phyloP scores from a whole-genome alignment of 2,329 filamentous ascomycete genomes.

The Xylaria digitata region DNA sequence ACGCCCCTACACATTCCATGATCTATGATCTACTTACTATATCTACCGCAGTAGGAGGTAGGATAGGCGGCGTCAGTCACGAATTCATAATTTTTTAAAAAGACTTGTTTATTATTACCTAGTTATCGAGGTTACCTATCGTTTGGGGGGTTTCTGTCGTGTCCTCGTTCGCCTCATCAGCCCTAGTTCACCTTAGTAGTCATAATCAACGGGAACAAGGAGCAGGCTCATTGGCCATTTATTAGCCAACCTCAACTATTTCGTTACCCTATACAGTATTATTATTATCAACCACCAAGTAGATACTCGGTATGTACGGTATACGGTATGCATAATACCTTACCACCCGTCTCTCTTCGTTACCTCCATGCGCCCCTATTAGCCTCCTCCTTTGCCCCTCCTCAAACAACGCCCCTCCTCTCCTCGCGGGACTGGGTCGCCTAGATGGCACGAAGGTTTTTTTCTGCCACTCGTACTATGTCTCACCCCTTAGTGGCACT shows the following conservation, averaged over 20 bases:
- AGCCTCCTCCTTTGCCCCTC: neutral
- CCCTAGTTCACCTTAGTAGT: neutral
- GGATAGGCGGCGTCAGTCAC: neutral
- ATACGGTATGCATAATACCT: neutral
- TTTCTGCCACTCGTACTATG: constrained; percentile 26
- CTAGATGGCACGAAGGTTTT: constrained; percentile 21
- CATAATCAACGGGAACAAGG: constrained; percentile 12
- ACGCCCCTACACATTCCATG: too few species aligned
- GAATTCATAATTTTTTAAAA: neutral
- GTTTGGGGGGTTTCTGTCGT: neutral
- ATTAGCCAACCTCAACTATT: neutral
- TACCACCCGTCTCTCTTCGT: neutral
- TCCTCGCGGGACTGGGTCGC: neutral
- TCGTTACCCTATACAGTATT: neutral
- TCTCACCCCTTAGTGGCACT: constrained; percentile 36
- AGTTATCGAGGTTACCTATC: neutral
- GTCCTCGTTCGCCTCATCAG: constrained; percentile 11
- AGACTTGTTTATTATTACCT: constrained; percentile 7
- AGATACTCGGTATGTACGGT: constrained; percentile 21
- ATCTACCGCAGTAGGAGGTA: too few species aligned
- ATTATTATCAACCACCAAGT: constrained; percentile 1
- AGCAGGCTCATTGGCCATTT: neutral
- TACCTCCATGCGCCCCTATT: neutral
- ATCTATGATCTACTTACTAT: too few species aligned
- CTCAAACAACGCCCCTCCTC: too few species aligned